Conservation (phyloP, 345 rosid species). For the Eucalyptus sp. region DNA sequence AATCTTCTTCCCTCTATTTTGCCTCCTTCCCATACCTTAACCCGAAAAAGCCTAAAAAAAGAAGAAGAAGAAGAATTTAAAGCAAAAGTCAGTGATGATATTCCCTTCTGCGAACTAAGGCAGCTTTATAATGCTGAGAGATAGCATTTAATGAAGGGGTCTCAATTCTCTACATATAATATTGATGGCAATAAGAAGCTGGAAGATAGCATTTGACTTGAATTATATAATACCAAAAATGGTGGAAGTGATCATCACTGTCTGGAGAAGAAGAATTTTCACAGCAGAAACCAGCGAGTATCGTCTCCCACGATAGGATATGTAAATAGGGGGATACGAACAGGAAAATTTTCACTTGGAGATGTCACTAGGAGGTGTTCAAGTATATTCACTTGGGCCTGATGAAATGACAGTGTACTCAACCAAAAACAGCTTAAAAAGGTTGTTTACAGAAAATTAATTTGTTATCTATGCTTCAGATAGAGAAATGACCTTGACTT, state of each 20-base stretch:
- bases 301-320: neutral
- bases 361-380: neutral
- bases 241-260: neutral
- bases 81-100: neutral
- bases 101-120: neutral
- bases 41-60: neutral
- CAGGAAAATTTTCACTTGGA: neutral
- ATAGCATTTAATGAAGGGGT: neutral
- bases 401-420: neutral
- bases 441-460: neutral
- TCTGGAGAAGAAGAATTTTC: neutral
- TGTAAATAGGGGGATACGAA: neutral
- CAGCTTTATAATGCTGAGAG: neutral
- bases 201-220: neutral
- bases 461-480: neutral
- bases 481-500: neutral
- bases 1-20: neutral
- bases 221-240: neutral
- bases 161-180: neutral
- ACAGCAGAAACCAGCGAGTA: neutral
- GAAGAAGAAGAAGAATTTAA: neutral
- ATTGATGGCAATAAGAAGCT: neutral
- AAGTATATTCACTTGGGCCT: neutral
- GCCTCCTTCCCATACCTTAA: neutral
- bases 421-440: neutral